phyloP scores from a whole-genome alignment of 352 stramenopile genomes.

The Pythium periplocum region DNA sequence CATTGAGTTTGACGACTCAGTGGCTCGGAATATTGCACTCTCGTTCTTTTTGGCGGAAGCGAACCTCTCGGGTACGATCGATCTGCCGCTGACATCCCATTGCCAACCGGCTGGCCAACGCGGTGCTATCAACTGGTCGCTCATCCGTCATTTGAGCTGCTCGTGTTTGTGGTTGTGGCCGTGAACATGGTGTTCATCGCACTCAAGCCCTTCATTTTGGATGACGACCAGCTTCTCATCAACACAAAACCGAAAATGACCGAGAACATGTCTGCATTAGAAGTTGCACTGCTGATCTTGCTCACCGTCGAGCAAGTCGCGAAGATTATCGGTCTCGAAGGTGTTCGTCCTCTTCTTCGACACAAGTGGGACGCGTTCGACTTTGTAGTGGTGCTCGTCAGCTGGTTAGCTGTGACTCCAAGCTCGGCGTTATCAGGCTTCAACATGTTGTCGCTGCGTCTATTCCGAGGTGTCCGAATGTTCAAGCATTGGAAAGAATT shows the following conservation, averaged over 20 bases:
- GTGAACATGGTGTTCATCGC: conserved; percentile 70
- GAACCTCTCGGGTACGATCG: conserved; percentile 36
- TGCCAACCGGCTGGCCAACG: conserved; percentile 42
- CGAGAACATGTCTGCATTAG: conserved; percentile 46
- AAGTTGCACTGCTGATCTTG: conserved; percentile 56
- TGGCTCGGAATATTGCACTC: conserved; percentile 40
- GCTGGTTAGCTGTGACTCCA: conserved; percentile 52
- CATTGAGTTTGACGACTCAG: conserved; percentile 60
- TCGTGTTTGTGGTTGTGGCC: conserved; percentile 56
- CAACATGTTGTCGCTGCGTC: conserved; percentile 64
- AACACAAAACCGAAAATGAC: conserved; percentile 32
- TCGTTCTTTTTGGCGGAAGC: conserved; percentile 57
- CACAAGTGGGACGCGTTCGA: conserved; percentile 75
- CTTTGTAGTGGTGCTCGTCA: conserved; percentile 48
- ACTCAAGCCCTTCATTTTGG: conserved; percentile 48
- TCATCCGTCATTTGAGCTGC: conserved; percentile 71
- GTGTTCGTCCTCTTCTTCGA: conserved; percentile 42
- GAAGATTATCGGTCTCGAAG: conserved; percentile 65
- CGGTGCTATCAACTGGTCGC: conserved; percentile 60
- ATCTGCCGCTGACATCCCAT: conserved; percentile 41
- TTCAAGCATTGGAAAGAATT: conserved; percentile 77
- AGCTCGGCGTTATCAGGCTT: conserved; percentile 42
- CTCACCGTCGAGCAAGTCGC: conserved; percentile 62
- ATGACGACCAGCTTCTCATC: conserved; percentile 29
- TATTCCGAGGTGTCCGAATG: conserved; percentile 64